Conservation (phyloP, 208 protist genomes). For the Herpetomonas tarakana region DNA sequence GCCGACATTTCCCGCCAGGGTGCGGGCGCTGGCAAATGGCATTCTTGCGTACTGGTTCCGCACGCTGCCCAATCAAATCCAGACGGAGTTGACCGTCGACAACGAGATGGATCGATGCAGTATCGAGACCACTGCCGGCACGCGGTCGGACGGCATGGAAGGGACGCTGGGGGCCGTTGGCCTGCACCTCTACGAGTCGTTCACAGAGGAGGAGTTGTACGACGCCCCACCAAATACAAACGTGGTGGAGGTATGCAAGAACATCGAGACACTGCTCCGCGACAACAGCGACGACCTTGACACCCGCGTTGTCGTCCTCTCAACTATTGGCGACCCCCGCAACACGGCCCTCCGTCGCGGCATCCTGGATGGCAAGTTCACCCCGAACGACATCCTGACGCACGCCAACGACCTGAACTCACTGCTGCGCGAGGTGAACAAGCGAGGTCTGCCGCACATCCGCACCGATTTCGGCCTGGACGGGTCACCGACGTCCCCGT, state of each 20-base stretch:
- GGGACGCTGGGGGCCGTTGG: constrained; percentile 44
- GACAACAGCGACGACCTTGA: constrained; percentile 22
- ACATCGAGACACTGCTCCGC: constrained; percentile 34
- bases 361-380: constrained; percentile 44
- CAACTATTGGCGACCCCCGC: constrained; percentile 18
- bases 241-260: constrained; percentile 25
- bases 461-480: constrained; percentile 8
- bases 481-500: constrained; percentile 25
- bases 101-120: constrained; percentile 49
- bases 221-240: constrained; percentile 28
- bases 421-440: constrained; percentile 27
- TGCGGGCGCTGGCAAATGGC: constrained; percentile 45
- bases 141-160: constrained; percentile 15
- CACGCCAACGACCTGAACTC: constrained; percentile 26
- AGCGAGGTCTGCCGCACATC: constrained; percentile 16
- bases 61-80: constrained; percentile 34
- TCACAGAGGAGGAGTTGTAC: constrained; percentile 73
- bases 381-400: constrained; percentile 39
- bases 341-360: constrained; percentile 44
- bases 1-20: constrained; percentile 26
- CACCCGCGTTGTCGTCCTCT: constrained; percentile 33
- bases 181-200: constrained; percentile 51
- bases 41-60: constrained; percentile 78
- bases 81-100: constrained; percentile 31
- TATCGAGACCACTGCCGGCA: constrained; percentile 35